Evolutionary conservation across 805 yeast species (phyloP).

Genomic region (Candida quercuum): DNA sequence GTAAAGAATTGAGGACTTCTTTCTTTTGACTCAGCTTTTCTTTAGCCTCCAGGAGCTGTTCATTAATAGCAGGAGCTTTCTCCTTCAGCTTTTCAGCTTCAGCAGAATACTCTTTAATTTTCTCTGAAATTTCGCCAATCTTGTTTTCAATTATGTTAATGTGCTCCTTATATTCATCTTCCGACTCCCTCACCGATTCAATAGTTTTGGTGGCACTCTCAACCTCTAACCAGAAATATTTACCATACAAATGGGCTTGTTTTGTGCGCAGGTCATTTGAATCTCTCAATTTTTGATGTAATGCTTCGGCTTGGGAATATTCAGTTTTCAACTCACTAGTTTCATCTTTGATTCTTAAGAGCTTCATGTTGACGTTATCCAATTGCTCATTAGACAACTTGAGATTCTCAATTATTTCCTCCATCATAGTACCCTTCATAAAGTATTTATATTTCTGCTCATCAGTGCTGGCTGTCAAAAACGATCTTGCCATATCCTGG

Average conservation of each 20-base stretch:
- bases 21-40: constrained; percentile 5
- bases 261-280: constrained; percentile 35
- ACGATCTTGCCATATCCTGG: constrained; percentile 91
- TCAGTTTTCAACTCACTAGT: constrained; percentile 34
- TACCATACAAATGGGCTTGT: constrained; percentile 39
- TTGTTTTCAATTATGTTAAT: constrained; percentile 6
- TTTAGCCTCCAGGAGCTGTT: too few species aligned
- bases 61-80: too few species aligned
- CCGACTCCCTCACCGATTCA: constrained; percentile 9
- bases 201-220: constrained; percentile 9
- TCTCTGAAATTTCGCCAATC: constrained; percentile 1
- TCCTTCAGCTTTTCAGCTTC: background rate
- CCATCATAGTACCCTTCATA: constrained; percentile 73
- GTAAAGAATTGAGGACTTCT: constrained; percentile 3
- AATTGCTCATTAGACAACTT: constrained; percentile 32
- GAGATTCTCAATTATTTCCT: constrained; percentile 56
- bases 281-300: constrained; percentile 34
- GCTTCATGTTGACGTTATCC: constrained; percentile 31
- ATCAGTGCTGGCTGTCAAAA: constrained; percentile 72
- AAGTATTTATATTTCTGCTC: constrained; percentile 68
- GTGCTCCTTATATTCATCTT: constrained; percentile 7
- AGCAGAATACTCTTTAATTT: constrained; percentile 3
- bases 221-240: constrained; percentile 43
- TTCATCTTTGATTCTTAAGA: constrained; percentile 33
- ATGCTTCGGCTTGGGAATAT: constrained; percentile 36